phyloP scores from a whole-genome alignment of 352 stramenopile genomes.

The Globisporangium solare region DNA sequence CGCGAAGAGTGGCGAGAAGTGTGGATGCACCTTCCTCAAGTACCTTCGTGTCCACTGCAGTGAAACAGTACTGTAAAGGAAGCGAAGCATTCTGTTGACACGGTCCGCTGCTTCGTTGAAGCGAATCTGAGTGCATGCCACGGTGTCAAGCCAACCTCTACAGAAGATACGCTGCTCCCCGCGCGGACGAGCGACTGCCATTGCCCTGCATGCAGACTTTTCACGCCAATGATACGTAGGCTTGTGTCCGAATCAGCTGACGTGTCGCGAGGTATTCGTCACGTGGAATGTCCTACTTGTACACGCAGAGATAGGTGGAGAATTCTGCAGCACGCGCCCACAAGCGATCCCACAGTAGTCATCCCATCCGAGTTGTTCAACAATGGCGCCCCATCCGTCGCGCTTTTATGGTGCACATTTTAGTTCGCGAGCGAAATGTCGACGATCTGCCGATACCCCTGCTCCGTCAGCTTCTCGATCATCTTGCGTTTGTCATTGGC shows the following conservation, averaged over 20 bases:
- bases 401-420: not conserved
- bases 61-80: too few species aligned
- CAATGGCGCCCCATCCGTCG: too few species aligned
- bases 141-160: not conserved
- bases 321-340: too few species aligned
- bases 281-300: too few species aligned
- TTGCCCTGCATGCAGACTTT: not conserved
- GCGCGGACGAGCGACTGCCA: not conserved
- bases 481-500: conserved; percentile 43
- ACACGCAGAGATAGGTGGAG: too few species aligned
- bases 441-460: conserved; percentile 51
- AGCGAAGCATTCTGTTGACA: not conserved
- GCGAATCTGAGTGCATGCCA: not conserved
- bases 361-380: not conserved
- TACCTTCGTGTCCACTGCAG: not conserved
- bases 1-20: not conserved
- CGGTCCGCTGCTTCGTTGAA: not conserved
- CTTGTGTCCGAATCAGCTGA: too few species aligned
- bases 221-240: too few species aligned
- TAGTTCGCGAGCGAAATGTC: conserved; percentile 42
- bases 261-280: too few species aligned
- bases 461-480: conserved; percentile 44
- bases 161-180: not conserved
- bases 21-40: not conserved
- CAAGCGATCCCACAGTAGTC: not conserved